phyloP scores from a whole-genome alignment of 139 green algal species.

The Tetradesmus lagerheimii region DNA sequence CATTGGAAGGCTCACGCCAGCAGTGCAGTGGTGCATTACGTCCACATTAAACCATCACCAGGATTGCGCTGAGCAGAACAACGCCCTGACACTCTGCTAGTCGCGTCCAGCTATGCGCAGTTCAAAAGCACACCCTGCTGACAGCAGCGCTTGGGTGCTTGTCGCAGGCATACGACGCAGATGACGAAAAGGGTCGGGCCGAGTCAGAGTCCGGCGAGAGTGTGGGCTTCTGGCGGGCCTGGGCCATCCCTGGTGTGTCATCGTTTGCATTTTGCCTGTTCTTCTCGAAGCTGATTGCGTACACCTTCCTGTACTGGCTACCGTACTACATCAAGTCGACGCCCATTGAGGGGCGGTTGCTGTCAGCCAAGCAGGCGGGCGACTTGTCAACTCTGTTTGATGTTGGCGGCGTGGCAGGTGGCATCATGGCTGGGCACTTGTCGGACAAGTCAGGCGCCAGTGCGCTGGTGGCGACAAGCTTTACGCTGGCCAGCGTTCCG shows the following conservation, averaged over 20 bases:
- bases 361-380: slow-evolving; percentile 80
- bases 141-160: background rate
- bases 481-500: slow-evolving; percentile 88
- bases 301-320: slow-evolving; percentile 99
- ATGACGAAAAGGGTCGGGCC: slow-evolving; percentile 45
- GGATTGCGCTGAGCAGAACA: too few relatives aligned
- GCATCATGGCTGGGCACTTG: slow-evolving; percentile 89
- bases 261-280: slow-evolving; percentile 95
- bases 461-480: slow-evolving; percentile 78
- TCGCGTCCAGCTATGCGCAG: background rate
- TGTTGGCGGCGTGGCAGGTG: slow-evolving; percentile 91
- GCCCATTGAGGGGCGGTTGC: slow-evolving; percentile 72
- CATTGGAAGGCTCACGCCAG: too few relatives aligned
- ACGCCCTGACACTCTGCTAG: too few relatives aligned
- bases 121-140: background rate
- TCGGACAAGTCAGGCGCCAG: slow-evolving; percentile 81
- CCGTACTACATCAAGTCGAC: slow-evolving; percentile 95
- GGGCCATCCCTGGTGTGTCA: slow-evolving; percentile 91
- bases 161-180: slow-evolving; percentile 22
- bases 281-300: slow-evolving; percentile 98
- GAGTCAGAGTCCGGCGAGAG: slow-evolving; percentile 37
- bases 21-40: too few relatives aligned
- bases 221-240: slow-evolving; percentile 87
- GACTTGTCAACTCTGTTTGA: slow-evolving; percentile 95
- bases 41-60: too few relatives aligned